Percentiles rank a stretch among this genome's conserved stretches.
Conservation (phyloP, 305 asterid species). For the Fraxinus xanthoxyloides region DNA sequence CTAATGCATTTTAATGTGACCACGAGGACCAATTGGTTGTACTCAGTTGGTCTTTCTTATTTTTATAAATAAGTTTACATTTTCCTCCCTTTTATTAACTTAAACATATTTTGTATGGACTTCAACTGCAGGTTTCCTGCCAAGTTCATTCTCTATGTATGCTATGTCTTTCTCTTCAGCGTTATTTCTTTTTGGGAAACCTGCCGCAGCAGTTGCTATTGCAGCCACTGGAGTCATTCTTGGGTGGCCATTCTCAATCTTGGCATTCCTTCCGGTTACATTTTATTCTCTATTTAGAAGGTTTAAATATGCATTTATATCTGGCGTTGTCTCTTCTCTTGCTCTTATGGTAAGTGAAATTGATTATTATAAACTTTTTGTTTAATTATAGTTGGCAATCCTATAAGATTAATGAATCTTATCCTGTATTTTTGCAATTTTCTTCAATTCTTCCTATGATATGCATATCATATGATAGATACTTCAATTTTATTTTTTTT, state of each 20-base stretch:
- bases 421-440: constrained; percentile 7
- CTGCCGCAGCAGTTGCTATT: constrained; percentile 72
- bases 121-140: constrained; percentile 77
- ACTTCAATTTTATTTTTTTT: constrained; percentile 5
- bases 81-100: background rate
- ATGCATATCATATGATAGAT: constrained; percentile 19
- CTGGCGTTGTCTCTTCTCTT: constrained; percentile 64
- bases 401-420: constrained; percentile 15
- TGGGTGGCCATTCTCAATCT: constrained; percentile 97
- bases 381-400: background rate
- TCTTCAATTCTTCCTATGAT: constrained; percentile 6
- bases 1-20: background rate
- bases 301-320: constrained; percentile 59
- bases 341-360: constrained; percentile 58
- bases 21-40: background rate
- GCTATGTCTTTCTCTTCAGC: constrained; percentile 95
- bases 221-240: constrained; percentile 94
- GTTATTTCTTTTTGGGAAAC: constrained; percentile 79
- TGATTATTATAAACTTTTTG: constrained; percentile 3
- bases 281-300: constrained; percentile 61
- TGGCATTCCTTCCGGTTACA: constrained; percentile 90
- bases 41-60: background rate
- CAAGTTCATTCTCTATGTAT: constrained; percentile 97
- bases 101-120: constrained; percentile 9
- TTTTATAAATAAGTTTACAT: background rate